These are phyloP conservation scores for Thielaviopsis euricoi DNA, from an alignment of 2,329 filamentous ascomycete genomes.

Conservation along the genomic window DNA sequence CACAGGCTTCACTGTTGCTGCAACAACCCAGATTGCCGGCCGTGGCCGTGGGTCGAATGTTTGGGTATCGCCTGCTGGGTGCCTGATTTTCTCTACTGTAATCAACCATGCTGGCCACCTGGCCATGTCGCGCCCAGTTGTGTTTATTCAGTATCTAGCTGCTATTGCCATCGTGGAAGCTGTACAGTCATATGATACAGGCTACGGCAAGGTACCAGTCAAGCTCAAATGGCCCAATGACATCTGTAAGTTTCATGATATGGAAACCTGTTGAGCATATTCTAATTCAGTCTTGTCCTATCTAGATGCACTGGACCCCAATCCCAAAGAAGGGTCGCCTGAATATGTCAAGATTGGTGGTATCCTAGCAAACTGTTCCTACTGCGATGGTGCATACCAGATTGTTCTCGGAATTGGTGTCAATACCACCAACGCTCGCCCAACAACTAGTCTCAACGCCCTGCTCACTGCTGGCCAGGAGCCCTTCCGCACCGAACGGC, in stretches of 20 bases:
- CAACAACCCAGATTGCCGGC: conserved; percentile 75
- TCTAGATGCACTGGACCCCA: conserved; percentile 49
- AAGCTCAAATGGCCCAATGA: conserved; percentile 98
- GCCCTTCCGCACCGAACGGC: conserved; percentile 56
- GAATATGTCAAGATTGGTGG: conserved; percentile 80
- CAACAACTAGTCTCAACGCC: conserved; percentile 73
- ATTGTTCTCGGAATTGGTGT: conserved; percentile 75
- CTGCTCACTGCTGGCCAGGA: conserved; percentile 35
- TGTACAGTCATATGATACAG: conserved; percentile 60
- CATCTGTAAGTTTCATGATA: conserved; percentile 42
- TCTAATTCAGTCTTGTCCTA: neutral
- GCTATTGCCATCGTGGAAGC: conserved; percentile 77
- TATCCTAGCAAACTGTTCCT: conserved; percentile 79
- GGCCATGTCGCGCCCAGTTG: conserved; percentile 56
- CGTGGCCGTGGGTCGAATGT: conserved; percentile 83
- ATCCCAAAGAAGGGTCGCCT: conserved; percentile 27
- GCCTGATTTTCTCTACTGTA: conserved; percentile 74
- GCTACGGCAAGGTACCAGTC: conserved; percentile 60
- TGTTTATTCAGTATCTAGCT: conserved; percentile 87
- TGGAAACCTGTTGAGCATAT: conserved; percentile 11
- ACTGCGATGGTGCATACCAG: conserved; percentile 60
- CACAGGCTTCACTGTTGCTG: conserved; percentile 72
- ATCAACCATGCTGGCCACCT: conserved; percentile 68
- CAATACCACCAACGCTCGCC: conserved; percentile 68
- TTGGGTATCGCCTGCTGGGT: conserved; percentile 81